Percentiles rank a stretch among this genome's conserved stretches.
phyloP scores from a whole-genome alignment of 129 eudicot genomes.

The Kitagawia praeruptora region DNA sequence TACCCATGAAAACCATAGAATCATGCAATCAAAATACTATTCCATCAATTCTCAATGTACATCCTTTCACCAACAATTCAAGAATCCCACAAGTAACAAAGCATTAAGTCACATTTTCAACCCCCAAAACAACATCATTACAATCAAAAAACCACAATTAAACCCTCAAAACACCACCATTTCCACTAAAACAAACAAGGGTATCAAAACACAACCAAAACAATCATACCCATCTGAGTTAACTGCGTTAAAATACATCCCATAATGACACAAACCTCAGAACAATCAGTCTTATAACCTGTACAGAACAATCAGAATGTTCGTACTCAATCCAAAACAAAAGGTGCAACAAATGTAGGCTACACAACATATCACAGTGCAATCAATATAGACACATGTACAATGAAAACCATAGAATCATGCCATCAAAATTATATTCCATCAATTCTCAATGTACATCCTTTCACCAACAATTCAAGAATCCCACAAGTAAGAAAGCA shows the following conservation, averaged over 20 bases:
- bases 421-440: background rate
- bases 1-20: too few species aligned
- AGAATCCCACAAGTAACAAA: background rate
- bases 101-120: background rate
- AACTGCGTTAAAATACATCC: background rate
- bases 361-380: background rate
- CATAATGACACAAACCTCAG: background rate
- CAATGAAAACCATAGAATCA: too few species aligned
- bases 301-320: background rate
- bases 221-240: background rate
- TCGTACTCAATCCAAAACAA: background rate
- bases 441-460: background rate
- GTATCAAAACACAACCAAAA: background rate
- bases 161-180: background rate
- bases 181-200: background rate
- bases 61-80: background rate
- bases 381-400: background rate
- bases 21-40: background rate
- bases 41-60: background rate
- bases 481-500: background rate
- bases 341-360: background rate
- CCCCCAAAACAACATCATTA: background rate
- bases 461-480: background rate
- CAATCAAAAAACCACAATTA: background rate
- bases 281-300: background rate